A percentile compares a stretch with the other conserved stretches of the same genome.
Conservation (phyloP, 257 asterid species). For the Linaria vulgaris region DNA sequence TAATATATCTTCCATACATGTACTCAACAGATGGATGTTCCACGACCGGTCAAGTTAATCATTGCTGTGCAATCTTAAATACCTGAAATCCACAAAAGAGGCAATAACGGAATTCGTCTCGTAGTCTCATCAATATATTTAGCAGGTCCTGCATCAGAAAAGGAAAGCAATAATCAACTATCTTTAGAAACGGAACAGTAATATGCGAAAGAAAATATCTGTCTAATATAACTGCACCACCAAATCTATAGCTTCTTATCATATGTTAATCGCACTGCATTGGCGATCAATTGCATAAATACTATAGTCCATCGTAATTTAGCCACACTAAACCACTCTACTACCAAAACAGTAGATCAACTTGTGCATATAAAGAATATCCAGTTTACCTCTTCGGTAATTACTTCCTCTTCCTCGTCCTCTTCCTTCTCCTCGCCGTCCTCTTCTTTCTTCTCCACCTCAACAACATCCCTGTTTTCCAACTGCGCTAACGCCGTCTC, state of each 20-base stretch:
- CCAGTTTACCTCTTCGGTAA: constrained; percentile 68
- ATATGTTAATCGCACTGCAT: no score
- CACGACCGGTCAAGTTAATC: not conserved
- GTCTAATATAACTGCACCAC: no score
- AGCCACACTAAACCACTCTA: no score
- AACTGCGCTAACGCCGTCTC: constrained; percentile 89
- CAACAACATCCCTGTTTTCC: constrained; percentile 72
- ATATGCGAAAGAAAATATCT: no score
- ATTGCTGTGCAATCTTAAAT: constrained; percentile 14
- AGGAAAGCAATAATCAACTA: not conserved
- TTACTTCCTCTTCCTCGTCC: constrained; percentile 60
- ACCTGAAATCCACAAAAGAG: constrained; percentile 94
- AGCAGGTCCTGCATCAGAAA: constrained; percentile 76
- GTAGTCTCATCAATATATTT: constrained; percentile 61
- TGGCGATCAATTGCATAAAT: no score
- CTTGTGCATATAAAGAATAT: not conserved
- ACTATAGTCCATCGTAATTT: no score
- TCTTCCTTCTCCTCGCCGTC: constrained; percentile 48
- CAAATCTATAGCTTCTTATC: no score
- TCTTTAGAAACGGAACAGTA: no score
- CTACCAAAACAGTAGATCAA: no score
- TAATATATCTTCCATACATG: not conserved
- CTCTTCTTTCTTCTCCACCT: constrained; percentile 59
- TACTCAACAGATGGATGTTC: not conserved
- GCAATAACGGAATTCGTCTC: constrained; percentile 74